Evolutionary conservation across 2,329 filamentous ascomycete species (phyloP), one percentile per base, ranked within the genome.

Genomic region (Cladosporium phlei): DNA sequence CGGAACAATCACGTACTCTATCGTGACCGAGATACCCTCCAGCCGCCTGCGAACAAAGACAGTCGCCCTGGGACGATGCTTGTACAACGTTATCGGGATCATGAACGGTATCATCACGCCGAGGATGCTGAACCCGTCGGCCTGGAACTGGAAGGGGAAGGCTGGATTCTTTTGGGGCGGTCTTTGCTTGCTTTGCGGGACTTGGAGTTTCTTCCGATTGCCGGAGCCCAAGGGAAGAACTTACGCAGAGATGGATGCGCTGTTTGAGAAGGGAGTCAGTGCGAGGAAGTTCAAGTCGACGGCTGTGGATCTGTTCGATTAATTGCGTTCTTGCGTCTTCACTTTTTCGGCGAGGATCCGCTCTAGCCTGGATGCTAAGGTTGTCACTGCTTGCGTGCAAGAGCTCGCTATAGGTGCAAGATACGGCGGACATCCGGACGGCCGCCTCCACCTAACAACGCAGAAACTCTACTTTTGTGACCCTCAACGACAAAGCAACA

Each of bases 1-100:
- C 39, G 89, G 89, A 28, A 93, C 89, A 0, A 87, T 95, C 5
- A 88, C 85, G 66, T 57, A 57, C 29, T 52, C 55, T 1, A 53
- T 62, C n/a, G 55, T 60, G 11, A 44, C 57, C 3, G 60, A 61
- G 46, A 52, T 61, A 8, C 44, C 55, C 9, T 61, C 60, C 0
- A 55, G 48, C 9, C 49, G 59, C 12, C 48, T 62, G 20, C 50
- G 57, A 2, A 50, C 52, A 6, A 62, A 62, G 51, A 60, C 59
- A 2, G 49, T 61, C 28, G 55, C 59, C 10, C 51, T 62, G 5
- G 59, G 53, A 6, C 46, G 58, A 8, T 55, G 46, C 19, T 39
- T 52, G 2, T 62, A 58, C 48, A 52, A 56, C 12, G 50, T 60
- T 21, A 47, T 48, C 2, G 46, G 51, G 3, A 55, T 60, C 30